Evolutionary conservation across 1,284 basidiomycete species (phyloP), one percentile per base, ranked within the genome.

Genomic region (Lentinus polychrous): DNA sequence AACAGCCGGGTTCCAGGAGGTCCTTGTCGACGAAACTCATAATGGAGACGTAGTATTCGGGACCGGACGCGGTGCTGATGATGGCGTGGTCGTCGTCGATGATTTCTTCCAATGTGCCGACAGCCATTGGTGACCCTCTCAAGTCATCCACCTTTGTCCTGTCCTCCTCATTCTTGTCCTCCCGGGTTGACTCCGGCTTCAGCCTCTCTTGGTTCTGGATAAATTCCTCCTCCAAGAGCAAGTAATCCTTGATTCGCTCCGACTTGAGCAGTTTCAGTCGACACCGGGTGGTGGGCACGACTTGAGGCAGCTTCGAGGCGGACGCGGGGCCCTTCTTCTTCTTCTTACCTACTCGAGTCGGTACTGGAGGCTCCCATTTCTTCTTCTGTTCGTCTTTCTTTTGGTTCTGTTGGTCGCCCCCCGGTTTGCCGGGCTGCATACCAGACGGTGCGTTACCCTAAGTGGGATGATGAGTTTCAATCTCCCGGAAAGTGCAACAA

Each of bases 71-170:
- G 8, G 91, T 91, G 66, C 91, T 94, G 61, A 99, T 88, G 66
- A 99, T 98, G 17, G 96, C 95, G 66, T 99, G 96, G 76, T 99
- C 96, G 72, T 99, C 96, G 74, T 99, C 96, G 63, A 99, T 96
- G 60, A 99, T 98, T 71, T 99, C 96, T 71, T 99, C 96, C 59
- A 99, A 76, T 0, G 94, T 92, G 33, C 96, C 96, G 46, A 99
- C 93, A 11, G 86, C 89, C 92, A 99, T 97, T 5, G 96, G 96
- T 45, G 83, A 89, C 17, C 96, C 96, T 43, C 96, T 82, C 45
- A 99, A 70, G 66, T 96, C 93, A 66, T 99, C 96, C 34, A 99
- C 93, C 55, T 86, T 87, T 24, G 89, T 89, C 57, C 94, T 78
- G 66, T 99, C 95, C 66, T 95, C 94, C 62, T 92, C 91, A 55